Evolutionary conservation across 2,329 filamentous ascomycete species (phyloP).

Genomic region (Cladosporium colombiae): DNA sequence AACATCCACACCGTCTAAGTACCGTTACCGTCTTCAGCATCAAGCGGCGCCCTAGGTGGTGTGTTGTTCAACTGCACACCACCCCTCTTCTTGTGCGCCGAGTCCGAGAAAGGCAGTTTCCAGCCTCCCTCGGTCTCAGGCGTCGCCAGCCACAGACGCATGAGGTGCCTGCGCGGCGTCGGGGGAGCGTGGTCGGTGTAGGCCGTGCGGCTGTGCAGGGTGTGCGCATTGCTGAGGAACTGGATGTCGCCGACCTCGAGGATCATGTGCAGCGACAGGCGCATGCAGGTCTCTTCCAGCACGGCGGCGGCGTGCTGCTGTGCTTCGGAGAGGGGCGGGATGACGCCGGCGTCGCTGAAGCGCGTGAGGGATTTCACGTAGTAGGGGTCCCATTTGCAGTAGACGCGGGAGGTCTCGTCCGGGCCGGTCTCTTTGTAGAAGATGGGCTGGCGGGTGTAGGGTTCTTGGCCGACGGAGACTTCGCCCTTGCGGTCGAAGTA

Average conservation of each 20-base stretch:
- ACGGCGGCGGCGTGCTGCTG: conserved; percentile 69
- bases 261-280: conserved; percentile 78
- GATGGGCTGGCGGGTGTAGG: conserved; percentile 46
- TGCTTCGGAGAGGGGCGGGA: conserved; percentile 69
- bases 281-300: conserved; percentile 74
- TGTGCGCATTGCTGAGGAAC: conserved; percentile 77
- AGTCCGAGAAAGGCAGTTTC: conserved; percentile 80
- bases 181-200: conserved; percentile 73
- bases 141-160: conserved; percentile 81
- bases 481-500: conserved; percentile 93
- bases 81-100: conserved; percentile 79
- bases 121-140: conserved; percentile 82
- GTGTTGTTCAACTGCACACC: conserved; percentile 86
- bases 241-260: conserved; percentile 87
- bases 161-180: conserved; percentile 71
- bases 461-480: conserved; percentile 68
- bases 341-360: conserved; percentile 71
- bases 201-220: conserved; percentile 77
- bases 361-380: conserved; percentile 74
- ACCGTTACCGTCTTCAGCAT: conserved; percentile 59
- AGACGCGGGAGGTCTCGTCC: conserved; percentile 60
- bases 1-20: neutral
- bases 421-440: conserved; percentile 74
- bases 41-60: conserved; percentile 70
- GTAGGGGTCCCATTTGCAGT: conserved; percentile 89